phyloP scores from a whole-genome alignment of 306 rosid genomes.

The Oxytropis ochrocephala region DNA sequence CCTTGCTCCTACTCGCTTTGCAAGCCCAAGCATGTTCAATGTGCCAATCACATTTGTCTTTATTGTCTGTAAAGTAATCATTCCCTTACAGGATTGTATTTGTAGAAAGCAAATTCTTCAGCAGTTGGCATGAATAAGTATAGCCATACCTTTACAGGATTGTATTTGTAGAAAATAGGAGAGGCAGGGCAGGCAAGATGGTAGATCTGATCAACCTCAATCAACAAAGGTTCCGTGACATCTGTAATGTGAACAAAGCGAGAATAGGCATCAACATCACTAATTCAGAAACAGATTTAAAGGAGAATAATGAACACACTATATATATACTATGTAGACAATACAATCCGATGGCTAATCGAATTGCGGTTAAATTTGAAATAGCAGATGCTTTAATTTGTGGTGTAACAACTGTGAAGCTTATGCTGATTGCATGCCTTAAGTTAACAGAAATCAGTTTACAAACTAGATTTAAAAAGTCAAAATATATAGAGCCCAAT shows the following conservation, averaged over 20 bases:
- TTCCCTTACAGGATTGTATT: too few species aligned
- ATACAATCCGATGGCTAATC: not conserved
- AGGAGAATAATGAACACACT: not conserved
- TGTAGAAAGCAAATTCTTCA: not conserved
- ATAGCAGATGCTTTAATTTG: not conserved
- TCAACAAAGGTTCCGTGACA: slow-evolving; percentile 64
- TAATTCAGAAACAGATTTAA: not conserved
- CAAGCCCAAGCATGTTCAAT: slow-evolving; percentile 79
- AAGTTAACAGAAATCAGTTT: not conserved
- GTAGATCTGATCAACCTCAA: slow-evolving; percentile 73
- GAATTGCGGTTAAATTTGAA: not conserved
- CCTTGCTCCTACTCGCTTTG: slow-evolving; percentile 88
- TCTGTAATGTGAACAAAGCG: slow-evolving; percentile 30
- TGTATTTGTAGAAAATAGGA: slow-evolving; percentile 78
- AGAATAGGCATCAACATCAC: not conserved
- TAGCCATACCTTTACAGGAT: slow-evolving; percentile 62
- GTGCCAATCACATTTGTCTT: slow-evolving; percentile 85
- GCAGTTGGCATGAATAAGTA: not conserved
- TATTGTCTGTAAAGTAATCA: slow-evolving; percentile 50
- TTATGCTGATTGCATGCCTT: not conserved
- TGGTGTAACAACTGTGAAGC: not conserved
- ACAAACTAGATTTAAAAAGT: not conserved
- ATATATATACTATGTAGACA: not conserved
- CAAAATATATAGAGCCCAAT: not conserved
- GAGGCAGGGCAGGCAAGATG: slow-evolving; percentile 89